phyloP scores from a whole-genome alignment of 164 flowering plant species.

The Platanus orientalis region DNA sequence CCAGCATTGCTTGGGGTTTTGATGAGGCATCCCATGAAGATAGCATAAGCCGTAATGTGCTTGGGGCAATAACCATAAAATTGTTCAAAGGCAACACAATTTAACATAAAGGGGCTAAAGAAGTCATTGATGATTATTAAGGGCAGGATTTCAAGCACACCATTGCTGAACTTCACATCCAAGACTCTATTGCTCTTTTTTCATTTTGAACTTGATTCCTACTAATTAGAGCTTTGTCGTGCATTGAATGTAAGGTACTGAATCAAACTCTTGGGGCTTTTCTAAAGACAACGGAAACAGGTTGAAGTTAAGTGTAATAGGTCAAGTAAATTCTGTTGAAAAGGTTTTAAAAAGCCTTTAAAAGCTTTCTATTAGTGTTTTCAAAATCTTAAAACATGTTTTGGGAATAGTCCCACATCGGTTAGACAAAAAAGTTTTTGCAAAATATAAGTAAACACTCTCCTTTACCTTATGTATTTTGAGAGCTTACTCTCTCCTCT shows the following conservation, averaged over 20 bases:
- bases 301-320: too few species aligned
- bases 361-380: too few species aligned
- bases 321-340: too few species aligned
- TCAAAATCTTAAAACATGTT: too few species aligned
- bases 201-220: conserved; percentile 30
- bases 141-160: conserved; percentile 50
- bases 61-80: conserved; percentile 31
- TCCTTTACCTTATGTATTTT: too few species aligned
- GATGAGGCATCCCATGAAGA: conserved; percentile 38
- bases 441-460: too few species aligned
- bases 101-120: conserved; percentile 38
- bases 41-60: conserved; percentile 43
- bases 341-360: too few species aligned
- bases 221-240: conserved; percentile 45
- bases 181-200: conserved; percentile 26
- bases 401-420: too few species aligned
- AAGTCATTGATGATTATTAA: conserved; percentile 42
- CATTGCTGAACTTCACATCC: conserved; percentile 29
- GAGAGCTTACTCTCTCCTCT: too few species aligned
- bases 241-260: conserved; percentile 19
- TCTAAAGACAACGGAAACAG: too few species aligned
- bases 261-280: too few species aligned
- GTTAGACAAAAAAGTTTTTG: too few species aligned
- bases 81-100: conserved; percentile 50
- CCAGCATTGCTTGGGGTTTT: conserved; percentile 43